Conservation (phyloP, 345 rosid genomes). For the Populus euphratica region DNA sequence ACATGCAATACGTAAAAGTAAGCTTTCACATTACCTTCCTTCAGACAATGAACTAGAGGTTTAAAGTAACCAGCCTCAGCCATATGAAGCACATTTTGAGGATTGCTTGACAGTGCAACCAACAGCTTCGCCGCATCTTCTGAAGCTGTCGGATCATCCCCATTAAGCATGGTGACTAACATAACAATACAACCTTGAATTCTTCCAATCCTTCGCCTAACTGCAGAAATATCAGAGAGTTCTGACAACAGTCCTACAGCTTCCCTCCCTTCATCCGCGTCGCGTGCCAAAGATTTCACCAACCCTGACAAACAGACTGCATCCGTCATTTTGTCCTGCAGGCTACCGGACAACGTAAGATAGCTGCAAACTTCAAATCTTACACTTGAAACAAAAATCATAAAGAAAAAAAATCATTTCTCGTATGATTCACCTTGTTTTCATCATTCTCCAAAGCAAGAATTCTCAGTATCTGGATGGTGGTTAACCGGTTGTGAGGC, state of each 20-base stretch:
- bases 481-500: conserved; percentile 37
- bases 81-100: conserved; percentile 74
- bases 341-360: conserved; percentile 23
- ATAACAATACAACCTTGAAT: conserved; percentile 67
- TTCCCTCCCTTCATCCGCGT: conserved; percentile 52
- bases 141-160: conserved; percentile 50
- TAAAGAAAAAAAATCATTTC: background rate
- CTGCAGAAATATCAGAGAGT: conserved; percentile 48
- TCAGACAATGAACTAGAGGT: conserved; percentile 55
- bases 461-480: conserved; percentile 40
- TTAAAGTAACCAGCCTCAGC: conserved; percentile 76
- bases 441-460: conserved; percentile 36
- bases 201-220: conserved; percentile 53
- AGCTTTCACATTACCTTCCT: conserved; percentile 41
- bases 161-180: conserved; percentile 52
- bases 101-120: conserved; percentile 51
- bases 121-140: conserved; percentile 50
- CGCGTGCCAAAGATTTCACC: conserved; percentile 61
- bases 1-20: conserved; percentile 1
- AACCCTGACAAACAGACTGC: conserved; percentile 36
- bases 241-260: conserved; percentile 55
- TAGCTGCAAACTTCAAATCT: conserved; percentile 8
- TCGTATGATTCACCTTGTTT: conserved; percentile 41
- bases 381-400: background rate
- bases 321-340: conserved; percentile 69